phyloP scores from a whole-genome alignment of 148 eudicot genomes.

The Rhododendron williamsianum region DNA sequence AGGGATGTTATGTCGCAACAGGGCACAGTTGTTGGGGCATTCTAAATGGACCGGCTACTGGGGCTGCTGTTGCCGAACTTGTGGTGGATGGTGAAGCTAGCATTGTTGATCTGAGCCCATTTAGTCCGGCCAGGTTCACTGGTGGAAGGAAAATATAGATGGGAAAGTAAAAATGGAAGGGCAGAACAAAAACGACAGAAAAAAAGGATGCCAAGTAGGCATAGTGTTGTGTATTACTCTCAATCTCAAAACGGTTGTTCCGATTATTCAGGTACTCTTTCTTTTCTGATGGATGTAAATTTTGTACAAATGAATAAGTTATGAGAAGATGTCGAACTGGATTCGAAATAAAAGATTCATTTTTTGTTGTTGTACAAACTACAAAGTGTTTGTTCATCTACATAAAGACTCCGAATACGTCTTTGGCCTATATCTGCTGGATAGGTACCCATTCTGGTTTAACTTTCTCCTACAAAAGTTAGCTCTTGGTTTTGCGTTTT shows the following conservation, averaged over 20 bases:
- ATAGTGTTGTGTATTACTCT: background rate
- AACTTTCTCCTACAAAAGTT: background rate
- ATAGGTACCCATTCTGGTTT: background rate
- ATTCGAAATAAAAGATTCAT: background rate
- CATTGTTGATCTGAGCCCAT: conserved; percentile 53
- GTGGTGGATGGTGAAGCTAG: conserved; percentile 59
- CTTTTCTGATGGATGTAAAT: background rate
- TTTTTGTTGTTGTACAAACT: no score
- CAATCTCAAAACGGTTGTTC: background rate
- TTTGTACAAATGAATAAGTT: background rate
- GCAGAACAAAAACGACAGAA: background rate
- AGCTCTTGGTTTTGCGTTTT: background rate
- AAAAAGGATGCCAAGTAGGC: background rate
- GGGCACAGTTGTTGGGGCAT: conserved; percentile 96
- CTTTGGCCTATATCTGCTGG: background rate
- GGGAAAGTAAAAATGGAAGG: background rate
- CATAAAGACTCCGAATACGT: no score
- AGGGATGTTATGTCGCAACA: conserved; percentile 77
- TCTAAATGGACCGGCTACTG: conserved; percentile 85
- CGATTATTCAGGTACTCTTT: background rate
- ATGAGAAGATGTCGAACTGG: background rate
- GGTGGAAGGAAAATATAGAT: conserved; percentile 12
- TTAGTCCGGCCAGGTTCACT: conserved; percentile 58
- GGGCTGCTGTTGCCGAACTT: conserved; percentile 83
- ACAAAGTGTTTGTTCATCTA: background rate